phyloP scores from a whole-genome alignment of 78 protist species.

The Dictyostelium firmibasis region DNA sequence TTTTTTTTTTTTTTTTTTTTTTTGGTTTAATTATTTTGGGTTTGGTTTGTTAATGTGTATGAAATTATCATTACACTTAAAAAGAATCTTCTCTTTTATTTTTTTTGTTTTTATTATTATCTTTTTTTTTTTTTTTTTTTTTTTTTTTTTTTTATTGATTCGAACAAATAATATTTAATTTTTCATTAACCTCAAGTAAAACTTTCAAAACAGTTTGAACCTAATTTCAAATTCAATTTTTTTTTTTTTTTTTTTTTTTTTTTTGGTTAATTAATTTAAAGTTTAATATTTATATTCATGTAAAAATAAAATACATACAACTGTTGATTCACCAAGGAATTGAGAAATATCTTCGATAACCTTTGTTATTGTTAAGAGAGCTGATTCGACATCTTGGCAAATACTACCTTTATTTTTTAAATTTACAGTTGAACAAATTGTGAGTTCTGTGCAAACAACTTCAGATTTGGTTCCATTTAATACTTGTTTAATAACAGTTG shows the following conservation, averaged over 20 bases:
- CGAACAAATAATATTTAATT: not conserved
- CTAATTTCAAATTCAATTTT: not conserved
- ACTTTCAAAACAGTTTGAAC: not conserved
- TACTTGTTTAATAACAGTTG: conserved; percentile 12
- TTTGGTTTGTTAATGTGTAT: not conserved
- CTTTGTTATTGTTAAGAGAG: not conserved
- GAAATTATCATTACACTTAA: not conserved
- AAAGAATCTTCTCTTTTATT: not conserved
- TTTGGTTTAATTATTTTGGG: too few relatives aligned
- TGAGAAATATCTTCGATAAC: not conserved
- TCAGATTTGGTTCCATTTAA: conserved; percentile 2
- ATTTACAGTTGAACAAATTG: not conserved
- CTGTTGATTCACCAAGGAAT: not conserved
- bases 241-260: too few relatives aligned
- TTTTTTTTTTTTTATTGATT: too few relatives aligned
- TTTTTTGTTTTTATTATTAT: too few relatives aligned
- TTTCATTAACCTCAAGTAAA: not conserved
- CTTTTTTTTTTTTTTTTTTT: too few relatives aligned
- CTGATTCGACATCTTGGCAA: not conserved
- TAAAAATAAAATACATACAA: not conserved
- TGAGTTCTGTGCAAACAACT: not conserved
- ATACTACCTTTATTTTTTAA: not conserved
- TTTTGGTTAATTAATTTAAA: too few relatives aligned
- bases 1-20: too few relatives aligned
- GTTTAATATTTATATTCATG: too few relatives aligned